Evolutionary conservation across 805 yeast genomes (phyloP).

Genomic region (Nakazawaea ishiwadae): DNA sequence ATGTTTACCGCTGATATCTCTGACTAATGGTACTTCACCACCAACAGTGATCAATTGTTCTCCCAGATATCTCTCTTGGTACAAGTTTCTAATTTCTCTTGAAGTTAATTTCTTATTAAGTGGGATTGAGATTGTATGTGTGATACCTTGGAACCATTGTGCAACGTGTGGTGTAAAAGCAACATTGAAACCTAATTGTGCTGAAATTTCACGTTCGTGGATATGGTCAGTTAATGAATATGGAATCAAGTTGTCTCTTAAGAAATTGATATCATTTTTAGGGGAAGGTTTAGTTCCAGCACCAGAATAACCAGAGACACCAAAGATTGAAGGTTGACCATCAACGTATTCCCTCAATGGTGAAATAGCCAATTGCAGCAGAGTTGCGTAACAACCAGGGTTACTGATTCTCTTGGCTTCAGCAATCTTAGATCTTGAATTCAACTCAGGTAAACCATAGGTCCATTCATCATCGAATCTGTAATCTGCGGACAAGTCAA

Average conservation of each 20-base stretch:
- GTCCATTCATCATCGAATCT: conserved; percentile 91
- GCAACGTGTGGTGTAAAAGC: conserved; percentile 98
- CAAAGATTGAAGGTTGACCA: conserved; percentile 83
- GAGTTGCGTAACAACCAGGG: conserved; percentile 99
- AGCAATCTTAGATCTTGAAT: conserved; percentile 60
- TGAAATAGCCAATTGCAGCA: conserved; percentile 87
- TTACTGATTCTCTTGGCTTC: conserved; percentile 80
- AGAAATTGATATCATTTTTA: conserved; percentile 76
- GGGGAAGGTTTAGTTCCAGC: conserved; percentile 99
- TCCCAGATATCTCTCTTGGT: conserved; percentile 81
- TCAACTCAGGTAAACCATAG: conserved; percentile 94
- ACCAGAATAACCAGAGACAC: conserved; percentile 98
- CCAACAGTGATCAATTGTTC: conserved; percentile 81
- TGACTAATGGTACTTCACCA: conserved; percentile 92
- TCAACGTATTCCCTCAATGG: conserved; percentile 69
- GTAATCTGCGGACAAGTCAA: conserved; percentile 94
- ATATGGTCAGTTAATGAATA: conserved; percentile 95
- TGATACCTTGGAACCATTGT: conserved; percentile 98
- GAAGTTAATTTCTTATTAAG: conserved; percentile 67
- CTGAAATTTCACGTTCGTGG: conserved; percentile 90
- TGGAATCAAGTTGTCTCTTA: conserved; percentile 84
- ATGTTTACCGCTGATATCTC: conserved; percentile 88
- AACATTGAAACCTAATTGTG: conserved; percentile 70
- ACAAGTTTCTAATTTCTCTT: conserved; percentile 78
- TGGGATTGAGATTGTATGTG: conserved; percentile 89